phyloP scores from a whole-genome alignment of 1,284 basidiomycete species.

The Leccinum angustisporum region DNA sequence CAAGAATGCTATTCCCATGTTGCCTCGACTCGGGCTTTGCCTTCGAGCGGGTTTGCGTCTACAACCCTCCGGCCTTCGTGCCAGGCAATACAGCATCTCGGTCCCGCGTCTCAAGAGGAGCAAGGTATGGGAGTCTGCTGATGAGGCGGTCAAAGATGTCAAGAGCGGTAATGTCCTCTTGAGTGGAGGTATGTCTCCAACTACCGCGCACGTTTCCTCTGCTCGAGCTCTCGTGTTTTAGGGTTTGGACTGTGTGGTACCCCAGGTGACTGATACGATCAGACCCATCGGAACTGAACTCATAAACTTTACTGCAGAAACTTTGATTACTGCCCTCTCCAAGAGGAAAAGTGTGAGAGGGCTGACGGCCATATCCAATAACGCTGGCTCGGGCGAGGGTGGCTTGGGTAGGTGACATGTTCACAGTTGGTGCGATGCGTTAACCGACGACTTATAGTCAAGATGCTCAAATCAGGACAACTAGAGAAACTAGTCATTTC shows the following conservation, averaged over 20 bases:
- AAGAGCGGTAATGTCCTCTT: conserved; percentile 75
- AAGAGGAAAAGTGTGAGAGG: conserved; percentile 67
- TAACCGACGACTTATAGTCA: conserved; percentile 46
- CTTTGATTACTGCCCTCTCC: conserved; percentile 75
- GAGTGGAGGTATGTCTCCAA: conserved; percentile 67
- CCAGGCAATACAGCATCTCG: conserved; percentile 7
- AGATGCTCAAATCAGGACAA: conserved; percentile 72
- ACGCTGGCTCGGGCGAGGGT: conserved; percentile 74
- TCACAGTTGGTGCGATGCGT: not conserved
- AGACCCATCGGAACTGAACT: not conserved
- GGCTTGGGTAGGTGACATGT: conserved; percentile 64
- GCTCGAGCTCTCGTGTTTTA: conserved; percentile 30
- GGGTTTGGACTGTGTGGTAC: conserved; percentile 77
- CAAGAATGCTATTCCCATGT: conserved; percentile 5
- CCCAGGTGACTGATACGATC: conserved; percentile 48
- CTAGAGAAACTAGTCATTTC: conserved; percentile 83
- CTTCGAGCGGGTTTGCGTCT: conserved; percentile 6
- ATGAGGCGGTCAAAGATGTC: conserved; percentile 79
- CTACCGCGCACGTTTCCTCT: not conserved
- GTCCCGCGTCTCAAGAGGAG: conserved; percentile 37
- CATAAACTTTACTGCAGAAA: conserved; percentile 51
- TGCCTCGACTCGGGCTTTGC: conserved; percentile 6
- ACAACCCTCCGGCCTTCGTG: conserved; percentile 5
- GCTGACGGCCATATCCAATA: conserved; percentile 85
- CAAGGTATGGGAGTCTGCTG: conserved; percentile 77